phyloP scores from a whole-genome alignment of 2,329 filamentous ascomycete genomes.

The Trichoderma asperellum region DNA sequence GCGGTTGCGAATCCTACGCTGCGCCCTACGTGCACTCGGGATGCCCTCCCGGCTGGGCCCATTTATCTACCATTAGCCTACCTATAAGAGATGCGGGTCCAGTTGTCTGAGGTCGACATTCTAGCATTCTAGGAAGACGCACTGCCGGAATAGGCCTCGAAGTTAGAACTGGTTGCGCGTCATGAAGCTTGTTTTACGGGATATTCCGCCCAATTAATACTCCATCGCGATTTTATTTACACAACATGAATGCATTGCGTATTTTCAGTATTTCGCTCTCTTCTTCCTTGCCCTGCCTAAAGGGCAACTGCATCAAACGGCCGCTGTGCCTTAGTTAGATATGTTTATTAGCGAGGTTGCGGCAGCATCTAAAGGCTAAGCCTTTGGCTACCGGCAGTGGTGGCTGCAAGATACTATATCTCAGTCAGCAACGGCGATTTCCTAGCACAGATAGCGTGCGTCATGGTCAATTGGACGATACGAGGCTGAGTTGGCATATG shows the following conservation, averaged over 20 bases:
- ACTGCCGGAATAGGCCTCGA: not conserved
- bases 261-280: not conserved
- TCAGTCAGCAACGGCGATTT: not conserved
- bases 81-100: not conserved
- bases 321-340: not conserved
- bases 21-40: not conserved
- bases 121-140: not conserved
- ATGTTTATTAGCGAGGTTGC: not conserved
- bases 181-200: not conserved
- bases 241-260: not conserved
- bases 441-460: not conserved
- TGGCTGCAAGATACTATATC: not conserved
- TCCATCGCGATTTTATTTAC: not conserved
- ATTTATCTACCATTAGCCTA: not conserved
- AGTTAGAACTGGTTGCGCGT: not conserved
- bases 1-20: not conserved
- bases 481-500: constrained; percentile 22
- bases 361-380: not conserved
- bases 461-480: not conserved
- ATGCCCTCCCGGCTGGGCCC: not conserved
- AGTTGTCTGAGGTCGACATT: not conserved
- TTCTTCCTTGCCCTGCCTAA: no score
- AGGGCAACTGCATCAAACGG: not conserved
- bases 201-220: not conserved
- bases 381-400: not conserved